phyloP scores from a whole-genome alignment of 805 yeast genomes.

The Yueomyces sinensis region DNA sequence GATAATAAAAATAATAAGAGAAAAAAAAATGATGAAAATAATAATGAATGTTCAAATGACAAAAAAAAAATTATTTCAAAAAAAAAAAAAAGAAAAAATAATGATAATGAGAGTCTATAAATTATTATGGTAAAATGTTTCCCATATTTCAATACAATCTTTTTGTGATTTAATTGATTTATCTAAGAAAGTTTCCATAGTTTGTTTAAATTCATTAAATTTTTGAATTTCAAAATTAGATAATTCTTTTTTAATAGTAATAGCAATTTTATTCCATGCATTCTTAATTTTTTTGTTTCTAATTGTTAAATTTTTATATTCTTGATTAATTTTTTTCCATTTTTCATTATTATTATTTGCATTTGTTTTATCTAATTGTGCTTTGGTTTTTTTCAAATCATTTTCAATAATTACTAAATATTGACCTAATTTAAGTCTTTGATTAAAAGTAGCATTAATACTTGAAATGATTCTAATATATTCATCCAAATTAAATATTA shows the following conservation, averaged over 20 bases:
- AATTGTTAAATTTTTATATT: constrained; percentile 41
- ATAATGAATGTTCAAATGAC: too few species aligned
- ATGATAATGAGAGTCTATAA: constrained; percentile 8
- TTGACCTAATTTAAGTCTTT: constrained; percentile 46
- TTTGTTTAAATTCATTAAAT: constrained; percentile 70
- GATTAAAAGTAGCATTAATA: constrained; percentile 57
- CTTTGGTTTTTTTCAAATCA: constrained; percentile 34
- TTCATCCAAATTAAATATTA: constrained; percentile 82
- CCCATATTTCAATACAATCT: constrained; percentile 77
- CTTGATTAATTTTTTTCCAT: constrained; percentile 41
- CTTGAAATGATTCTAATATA: constrained; percentile 69
- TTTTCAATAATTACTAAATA: constrained; percentile 35
- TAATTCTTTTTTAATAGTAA: constrained; percentile 55
- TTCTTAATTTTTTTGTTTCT: constrained; percentile 40
- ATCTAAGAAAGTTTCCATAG: constrained; percentile 82
- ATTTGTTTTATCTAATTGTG: constrained; percentile 32
- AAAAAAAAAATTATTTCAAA: too few species aligned
- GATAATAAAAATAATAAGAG: too few species aligned
- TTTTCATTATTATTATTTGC: constrained; percentile 48
- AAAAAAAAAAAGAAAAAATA: too few species aligned
- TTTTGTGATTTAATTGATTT: constrained; percentile 85
- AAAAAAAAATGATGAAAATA: too few species aligned
- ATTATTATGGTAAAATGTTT: constrained; percentile 57
- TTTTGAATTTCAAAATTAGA: constrained; percentile 57
- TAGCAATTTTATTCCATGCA: constrained; percentile 51